These are phyloP conservation scores for Aspergillus brasiliensis DNA, from an alignment of 2,329 filamentous ascomycete species.

Conservation along the genomic window DNA sequence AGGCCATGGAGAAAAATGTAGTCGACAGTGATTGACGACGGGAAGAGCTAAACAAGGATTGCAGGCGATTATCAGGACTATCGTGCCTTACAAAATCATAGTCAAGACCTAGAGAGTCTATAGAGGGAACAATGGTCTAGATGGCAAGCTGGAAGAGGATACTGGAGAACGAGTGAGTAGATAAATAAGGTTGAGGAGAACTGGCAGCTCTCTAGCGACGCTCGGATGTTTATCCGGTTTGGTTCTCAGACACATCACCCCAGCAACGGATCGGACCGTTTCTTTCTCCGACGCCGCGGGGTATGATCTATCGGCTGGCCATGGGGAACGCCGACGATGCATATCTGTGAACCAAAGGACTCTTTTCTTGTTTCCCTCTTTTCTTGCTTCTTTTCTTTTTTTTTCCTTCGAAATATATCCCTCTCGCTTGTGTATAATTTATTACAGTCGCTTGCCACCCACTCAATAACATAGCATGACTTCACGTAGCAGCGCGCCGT, in stretches of 20 bases:
- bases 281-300: constrained; percentile 38
- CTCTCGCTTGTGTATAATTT: background rate
- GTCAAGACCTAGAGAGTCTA: background rate
- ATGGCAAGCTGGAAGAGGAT: constrained; percentile 11
- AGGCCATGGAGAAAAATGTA: constrained; percentile 60
- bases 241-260: constrained; percentile 21
- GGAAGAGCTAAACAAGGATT: constrained; percentile 11
- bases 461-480: constrained; percentile 15
- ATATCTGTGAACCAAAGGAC: background rate
- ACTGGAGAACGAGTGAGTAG: constrained; percentile 4
- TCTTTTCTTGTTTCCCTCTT: background rate
- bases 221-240: constrained; percentile 21
- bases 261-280: constrained; percentile 34
- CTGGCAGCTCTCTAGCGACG: constrained; percentile 6
- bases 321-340: background rate
- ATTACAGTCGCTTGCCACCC: background rate
- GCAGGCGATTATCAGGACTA: constrained; percentile 1
- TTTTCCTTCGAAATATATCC: too few relatives aligned
- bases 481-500: constrained; percentile 12
- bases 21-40: constrained; percentile 4
- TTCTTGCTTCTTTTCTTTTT: background rate
- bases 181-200: constrained; percentile 15
- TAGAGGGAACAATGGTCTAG: background rate
- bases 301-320: constrained; percentile 13
- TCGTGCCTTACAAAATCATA: background rate